Conservation (phyloP, 306 rosid genomes). For the Glycine latifolia region DNA sequence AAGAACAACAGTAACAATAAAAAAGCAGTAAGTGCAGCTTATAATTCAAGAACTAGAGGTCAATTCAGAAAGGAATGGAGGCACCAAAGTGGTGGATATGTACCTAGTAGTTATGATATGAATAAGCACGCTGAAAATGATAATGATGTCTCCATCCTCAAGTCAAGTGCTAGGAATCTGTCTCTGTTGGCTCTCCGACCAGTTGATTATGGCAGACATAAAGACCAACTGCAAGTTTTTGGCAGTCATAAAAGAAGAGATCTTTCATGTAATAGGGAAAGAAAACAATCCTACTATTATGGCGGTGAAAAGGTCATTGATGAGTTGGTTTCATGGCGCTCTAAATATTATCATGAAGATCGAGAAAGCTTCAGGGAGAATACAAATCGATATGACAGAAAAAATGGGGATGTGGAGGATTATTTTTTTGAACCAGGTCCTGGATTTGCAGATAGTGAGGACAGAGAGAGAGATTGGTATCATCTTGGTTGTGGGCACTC, state of each 20-base stretch:
- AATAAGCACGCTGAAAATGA: slow-evolving; percentile 39
- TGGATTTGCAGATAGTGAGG: slow-evolving; percentile 43
- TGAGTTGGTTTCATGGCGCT: slow-evolving; percentile 14
- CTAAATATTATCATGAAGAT: slow-evolving; percentile 46
- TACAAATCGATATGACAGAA: slow-evolving; percentile 45
- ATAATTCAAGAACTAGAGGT: slow-evolving; percentile 53
- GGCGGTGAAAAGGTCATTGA: slow-evolving; percentile 51
- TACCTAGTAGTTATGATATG: slow-evolving; percentile 30
- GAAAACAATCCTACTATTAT: slow-evolving; percentile 48
- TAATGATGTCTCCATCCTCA: slow-evolving; percentile 43
- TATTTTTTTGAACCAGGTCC: slow-evolving; percentile 45
- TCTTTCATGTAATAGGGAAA: slow-evolving; percentile 51
- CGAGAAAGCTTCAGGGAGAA: slow-evolving; percentile 45
- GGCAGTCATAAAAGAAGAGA: slow-evolving; percentile 46
- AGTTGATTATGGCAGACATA: slow-evolving; percentile 46
- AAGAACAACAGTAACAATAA: slow-evolving; percentile 44
- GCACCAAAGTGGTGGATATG: slow-evolving; percentile 45
- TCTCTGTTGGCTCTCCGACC: slow-evolving; percentile 45
- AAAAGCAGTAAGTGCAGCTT: slow-evolving; percentile 48
- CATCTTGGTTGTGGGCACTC: slow-evolving; percentile 39
- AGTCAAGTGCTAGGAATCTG: slow-evolving; percentile 48
- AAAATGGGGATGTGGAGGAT: slow-evolving; percentile 46
- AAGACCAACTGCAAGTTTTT: slow-evolving; percentile 44
- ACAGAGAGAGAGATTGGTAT: slow-evolving; percentile 48
- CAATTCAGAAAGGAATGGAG: slow-evolving; percentile 46